Percentiles rank a stretch among this genome's conserved stretches.
Conservation (phyloP, 805 yeast genomes). For the Trichomonascus vanleenenianus region DNA sequence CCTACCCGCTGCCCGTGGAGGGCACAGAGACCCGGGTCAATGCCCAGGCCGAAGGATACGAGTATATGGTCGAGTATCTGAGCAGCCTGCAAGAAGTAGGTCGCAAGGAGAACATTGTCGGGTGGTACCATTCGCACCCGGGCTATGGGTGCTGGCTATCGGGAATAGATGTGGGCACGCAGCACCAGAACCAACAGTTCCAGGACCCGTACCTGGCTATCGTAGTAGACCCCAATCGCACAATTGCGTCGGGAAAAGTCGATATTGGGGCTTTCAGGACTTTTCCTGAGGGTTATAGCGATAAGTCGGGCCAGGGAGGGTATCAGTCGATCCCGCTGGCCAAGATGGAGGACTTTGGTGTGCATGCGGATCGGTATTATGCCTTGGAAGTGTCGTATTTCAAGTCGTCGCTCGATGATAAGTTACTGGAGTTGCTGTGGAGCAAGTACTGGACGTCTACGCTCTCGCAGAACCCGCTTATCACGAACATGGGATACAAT, state of each 20-base stretch:
- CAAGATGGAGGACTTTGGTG: slow-evolving; percentile 60
- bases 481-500: slow-evolving; percentile 21
- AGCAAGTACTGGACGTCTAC: slow-evolving; percentile 41
- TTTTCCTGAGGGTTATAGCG: slow-evolving; percentile 34
- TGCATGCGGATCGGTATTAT: slow-evolving; percentile 63
- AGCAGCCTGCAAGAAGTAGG: slow-evolving; percentile 46
- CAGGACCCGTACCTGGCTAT: slow-evolving; percentile 90
- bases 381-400: slow-evolving; percentile 55
- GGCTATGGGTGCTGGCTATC: slow-evolving; percentile 96
- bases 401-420: slow-evolving; percentile 43
- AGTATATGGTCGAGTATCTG: slow-evolving; percentile 83
- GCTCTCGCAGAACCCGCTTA: slow-evolving; percentile 26
- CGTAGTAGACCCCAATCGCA: slow-evolving; percentile 77
- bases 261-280: slow-evolving; percentile 90
- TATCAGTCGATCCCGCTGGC: slow-evolving; percentile 36
- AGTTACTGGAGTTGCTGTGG: slow-evolving; percentile 37
- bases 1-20: slow-evolving; percentile 82
- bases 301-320: slow-evolving; percentile 13
- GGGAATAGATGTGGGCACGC: slow-evolving; percentile 90
- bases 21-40: slow-evolving; percentile 96
- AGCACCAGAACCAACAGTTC: slow-evolving; percentile 70
- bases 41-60: slow-evolving; percentile 90
- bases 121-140: slow-evolving; percentile 98
- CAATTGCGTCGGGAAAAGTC: slow-evolving; percentile 52
- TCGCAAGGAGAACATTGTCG: slow-evolving; percentile 68